Evolutionary conservation across 768 basidiomycete species (phyloP), one percentile per base, ranked within the genome.

Genomic region (Boletus rubropictus): DNA sequence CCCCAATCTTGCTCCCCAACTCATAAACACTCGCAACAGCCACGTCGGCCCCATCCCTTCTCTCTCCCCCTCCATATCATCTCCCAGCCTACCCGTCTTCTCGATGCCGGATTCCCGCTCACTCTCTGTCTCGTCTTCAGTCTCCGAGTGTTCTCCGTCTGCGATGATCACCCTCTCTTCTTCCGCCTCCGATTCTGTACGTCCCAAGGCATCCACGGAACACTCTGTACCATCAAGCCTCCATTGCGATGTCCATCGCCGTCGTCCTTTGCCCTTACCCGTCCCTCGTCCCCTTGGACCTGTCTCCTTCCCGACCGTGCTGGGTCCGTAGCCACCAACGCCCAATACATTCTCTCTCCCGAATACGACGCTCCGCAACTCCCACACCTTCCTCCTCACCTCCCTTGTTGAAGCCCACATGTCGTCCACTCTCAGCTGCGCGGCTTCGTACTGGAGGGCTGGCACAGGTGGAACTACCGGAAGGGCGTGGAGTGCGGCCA

Each of bases 171-270:
- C 67, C 28, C 65, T 68, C 62, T 89, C 87, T 56, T 89, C 86
- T 57, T 83, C 84, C 18, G 73, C 86, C 65, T 90, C 87, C 52
- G 78, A 80, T 67, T 86, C 84, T 44, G 84, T 89, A 38, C 86
- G 70, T 15, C 87, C 87, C 34, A 80, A 58, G 33, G 69, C 64
- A 63, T 89, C 86, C 36, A 89, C 86, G 1, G 83, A 61, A 36
- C 78, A 68, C 61, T 77, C 74, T 37, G 64, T 57, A 12, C 84
- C 84, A 54, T 84, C 82, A 35, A 87, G 65, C 49, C 78, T 80
- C 81, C 83, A 81, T 62, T 89, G 85, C 25, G 56, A 50, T 31
- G 50, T 46, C 51, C 61, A 47, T 17, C 55, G 53, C 29, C 61
- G 55, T 31, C 58, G 84, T 60, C 81, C 74, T 56, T 80, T 81